Base-by-base conservation (phyloP, 2,329 filamentous ascomycete genomes). In the Colletotrichum simmondsii region DNA sequence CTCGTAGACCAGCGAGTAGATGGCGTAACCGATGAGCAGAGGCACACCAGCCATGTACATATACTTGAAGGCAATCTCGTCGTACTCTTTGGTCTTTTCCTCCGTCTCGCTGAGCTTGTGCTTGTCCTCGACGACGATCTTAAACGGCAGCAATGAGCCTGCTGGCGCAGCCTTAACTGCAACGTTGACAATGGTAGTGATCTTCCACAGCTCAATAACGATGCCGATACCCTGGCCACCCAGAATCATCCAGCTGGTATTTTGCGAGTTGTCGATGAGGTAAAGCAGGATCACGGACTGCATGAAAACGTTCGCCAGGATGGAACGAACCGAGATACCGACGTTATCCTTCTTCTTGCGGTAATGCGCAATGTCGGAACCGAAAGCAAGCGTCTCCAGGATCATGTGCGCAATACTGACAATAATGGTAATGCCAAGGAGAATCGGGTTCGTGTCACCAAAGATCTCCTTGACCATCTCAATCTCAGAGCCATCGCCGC, bases 321-420 rank as follows among this genome's bases (percentile, higher is more conserved):
- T 99, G 37, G 96, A 97, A 70, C 97, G 95, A 73, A 99, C 93
- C 1, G 95, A 98, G 58, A 98, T 97, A 75, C 97, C 97, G 32
- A 99, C 94, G 72, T 98, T 97, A 85, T 98, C 97, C 88, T 99
- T 99, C 92, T 99, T 99, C 87, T 98, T 98, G 81, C 95, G 94
- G 91, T 97, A 99, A 84, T 99, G 97, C 61, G 95, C 92, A 81
- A 99, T 98, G 81, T 99, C 97, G 80, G 93, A 98, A 79, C 97
- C 98, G 86, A 99, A 99, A 2, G 97, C 97, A 42, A 99, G 90
- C 79, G 94, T 95, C 84, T 99, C 97, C 75, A 99, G 96, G 77
- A 99, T 87, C 89, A 98, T 95, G 85, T 99, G 97, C 52, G 97
- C 88, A 71, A 99, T 89, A 75, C 92, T 95, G 77, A 97, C 97